Percentiles rank a stretch among this genome's conserved stretches.
phyloP scores from a whole-genome alignment of 768 basidiomycete species.

The Amanita phalloides region DNA sequence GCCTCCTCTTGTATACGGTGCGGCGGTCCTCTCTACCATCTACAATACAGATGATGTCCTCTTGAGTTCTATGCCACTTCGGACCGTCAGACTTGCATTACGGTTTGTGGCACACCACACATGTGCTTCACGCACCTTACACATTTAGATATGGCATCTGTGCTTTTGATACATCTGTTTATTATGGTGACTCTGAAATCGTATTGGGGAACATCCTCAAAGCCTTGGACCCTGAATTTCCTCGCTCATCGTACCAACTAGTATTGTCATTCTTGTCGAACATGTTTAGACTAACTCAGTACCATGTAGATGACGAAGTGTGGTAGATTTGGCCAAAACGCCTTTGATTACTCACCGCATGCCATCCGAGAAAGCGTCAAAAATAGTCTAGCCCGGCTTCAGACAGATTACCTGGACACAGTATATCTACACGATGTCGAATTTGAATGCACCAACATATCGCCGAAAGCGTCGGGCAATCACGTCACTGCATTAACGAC shows the following conservation, averaged over 20 bases:
- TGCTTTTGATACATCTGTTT: slow-evolving; percentile 76
- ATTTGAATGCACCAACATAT: slow-evolving; percentile 48
- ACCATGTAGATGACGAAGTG: slow-evolving; percentile 69
- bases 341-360: slow-evolving; percentile 67
- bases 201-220: slow-evolving; percentile 59
- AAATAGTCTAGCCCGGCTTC: slow-evolving; percentile 56
- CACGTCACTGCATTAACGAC: slow-evolving; percentile 42
- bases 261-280: slow-evolving; percentile 24
- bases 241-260: slow-evolving; percentile 67
- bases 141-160: slow-evolving; percentile 60
- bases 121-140: slow-evolving; percentile 5
- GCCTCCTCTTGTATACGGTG: slow-evolving; percentile 55
- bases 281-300: neutral
- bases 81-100: slow-evolving; percentile 64
- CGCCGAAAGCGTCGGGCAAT: slow-evolving; percentile 41
- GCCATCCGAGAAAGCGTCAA: slow-evolving; percentile 57
- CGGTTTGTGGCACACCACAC: slow-evolving; percentile 32
- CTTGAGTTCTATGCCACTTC: slow-evolving; percentile 43
- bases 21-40: slow-evolving; percentile 53
- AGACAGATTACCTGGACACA: slow-evolving; percentile 68
- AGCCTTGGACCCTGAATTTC: slow-evolving; percentile 55
- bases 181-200: slow-evolving; percentile 74
- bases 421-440: slow-evolving; percentile 85
- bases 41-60: slow-evolving; percentile 59
- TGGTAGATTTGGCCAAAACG: slow-evolving; percentile 57